These are phyloP conservation scores for Papiliotrema laurentii DNA, from an alignment of 1,284 basidiomycete genomes.

Conservation along the genomic window DNA sequence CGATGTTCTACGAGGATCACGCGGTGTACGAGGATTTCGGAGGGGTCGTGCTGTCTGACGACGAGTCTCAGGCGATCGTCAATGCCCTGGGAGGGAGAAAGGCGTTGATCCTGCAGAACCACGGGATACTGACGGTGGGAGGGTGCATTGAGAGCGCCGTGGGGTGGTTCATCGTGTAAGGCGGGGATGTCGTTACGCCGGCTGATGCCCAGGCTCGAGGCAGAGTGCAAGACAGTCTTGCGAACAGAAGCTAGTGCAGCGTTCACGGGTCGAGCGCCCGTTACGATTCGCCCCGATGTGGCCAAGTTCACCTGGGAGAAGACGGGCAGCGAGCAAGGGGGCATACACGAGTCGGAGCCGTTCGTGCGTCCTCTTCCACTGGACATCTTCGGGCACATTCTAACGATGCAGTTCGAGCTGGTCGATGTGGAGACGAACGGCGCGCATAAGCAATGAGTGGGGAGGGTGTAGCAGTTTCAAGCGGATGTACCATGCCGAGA, in stretches of 20 bases:
- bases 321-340: conserved; percentile 27
- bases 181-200: conserved; percentile 13
- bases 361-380: conserved; percentile 16
- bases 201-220: conserved; percentile 17
- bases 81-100: conserved; percentile 35
- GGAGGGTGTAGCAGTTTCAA: too few relatives aligned
- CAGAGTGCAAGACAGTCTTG: conserved; percentile 25
- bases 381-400: not conserved
- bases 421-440: conserved; percentile 24
- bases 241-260: conserved; percentile 24
- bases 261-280: conserved; percentile 16
- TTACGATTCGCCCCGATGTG: conserved; percentile 14
- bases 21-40: conserved; percentile 35
- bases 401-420: conserved; percentile 23
- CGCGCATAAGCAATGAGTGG: too few relatives aligned
- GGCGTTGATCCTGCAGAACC: conserved; percentile 39
- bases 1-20: conserved; percentile 37
- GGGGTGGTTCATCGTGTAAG: conserved; percentile 26
- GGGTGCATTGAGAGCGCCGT: conserved; percentile 31
- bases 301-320: conserved; percentile 26
- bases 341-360: conserved; percentile 23
- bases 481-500: too few relatives aligned
- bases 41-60: conserved; percentile 30
- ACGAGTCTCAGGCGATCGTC: not conserved
- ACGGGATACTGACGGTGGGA: conserved; percentile 35